Conservation (phyloP, 2,329 filamentous ascomycete genomes). For the Pestalotiopsis sp. region DNA sequence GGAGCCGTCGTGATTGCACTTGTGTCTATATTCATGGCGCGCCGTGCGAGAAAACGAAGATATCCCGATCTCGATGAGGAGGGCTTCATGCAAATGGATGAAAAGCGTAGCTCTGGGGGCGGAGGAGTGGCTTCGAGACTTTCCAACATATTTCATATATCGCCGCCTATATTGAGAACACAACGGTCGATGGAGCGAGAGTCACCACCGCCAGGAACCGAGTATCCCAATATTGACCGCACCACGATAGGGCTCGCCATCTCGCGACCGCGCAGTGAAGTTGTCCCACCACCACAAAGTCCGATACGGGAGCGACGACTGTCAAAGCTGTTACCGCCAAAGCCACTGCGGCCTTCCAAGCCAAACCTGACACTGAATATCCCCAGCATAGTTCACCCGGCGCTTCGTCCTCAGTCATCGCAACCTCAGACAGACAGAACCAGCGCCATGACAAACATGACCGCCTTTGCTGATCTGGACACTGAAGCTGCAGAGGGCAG, state of each 20-base stretch:
- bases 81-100: conserved; percentile 38
- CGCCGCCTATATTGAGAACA: conserved; percentile 36
- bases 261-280: conserved; percentile 34
- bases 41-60: conserved; percentile 42
- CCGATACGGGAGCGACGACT: conserved; percentile 31
- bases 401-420: conserved; percentile 35
- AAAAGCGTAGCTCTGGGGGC: conserved; percentile 35
- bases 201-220: conserved; percentile 17
- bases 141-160: conserved; percentile 40
- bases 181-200: conserved; percentile 26
- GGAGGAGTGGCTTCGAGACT: conserved; percentile 12
- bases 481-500: conserved; percentile 33
- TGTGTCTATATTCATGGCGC: conserved; percentile 46
- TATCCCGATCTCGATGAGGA: conserved; percentile 36
- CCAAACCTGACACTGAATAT: conserved; percentile 46
- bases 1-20: conserved; percentile 51
- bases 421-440: conserved; percentile 54
- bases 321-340: conserved; percentile 48
- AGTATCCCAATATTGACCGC: conserved; percentile 17
- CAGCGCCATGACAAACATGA: conserved; percentile 36
- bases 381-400: conserved; percentile 17
- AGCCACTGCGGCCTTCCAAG: conserved; percentile 31
- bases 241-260: conserved; percentile 48
- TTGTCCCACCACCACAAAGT: conserved; percentile 18
- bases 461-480: conserved; percentile 33